phyloP scores from a whole-genome alignment of 495 filamentous ascomycete genomes.

The Penicillium coffeae region DNA sequence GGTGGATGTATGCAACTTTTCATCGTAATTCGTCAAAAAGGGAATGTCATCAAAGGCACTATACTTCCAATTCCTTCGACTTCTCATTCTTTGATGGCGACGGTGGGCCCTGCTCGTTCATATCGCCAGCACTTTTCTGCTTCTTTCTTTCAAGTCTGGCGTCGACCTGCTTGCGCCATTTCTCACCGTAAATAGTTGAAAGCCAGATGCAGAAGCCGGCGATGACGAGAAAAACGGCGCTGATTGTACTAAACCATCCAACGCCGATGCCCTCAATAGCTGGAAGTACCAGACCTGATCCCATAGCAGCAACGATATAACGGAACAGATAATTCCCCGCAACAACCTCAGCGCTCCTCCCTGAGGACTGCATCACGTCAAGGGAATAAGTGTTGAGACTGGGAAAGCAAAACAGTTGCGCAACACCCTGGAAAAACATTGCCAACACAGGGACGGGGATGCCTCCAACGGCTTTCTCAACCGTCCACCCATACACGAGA shows the following conservation, averaged over 20 bases:
- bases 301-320: constrained; percentile 64
- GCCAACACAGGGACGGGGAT: constrained; percentile 63
- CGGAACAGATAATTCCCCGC: constrained; percentile 70
- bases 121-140: background rate
- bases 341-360: constrained; percentile 61
- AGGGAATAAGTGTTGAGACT: constrained; percentile 71
- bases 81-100: constrained; percentile 6
- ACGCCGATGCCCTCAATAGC: constrained; percentile 64
- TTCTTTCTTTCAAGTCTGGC: constrained; percentile 24
- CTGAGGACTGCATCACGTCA: constrained; percentile 63
- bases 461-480: constrained; percentile 63
- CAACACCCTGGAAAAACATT: constrained; percentile 69
- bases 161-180: constrained; percentile 53
- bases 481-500: constrained; percentile 67
- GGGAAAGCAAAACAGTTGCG: constrained; percentile 70
- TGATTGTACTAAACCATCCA: constrained; percentile 60
- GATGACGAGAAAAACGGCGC: constrained; percentile 50
- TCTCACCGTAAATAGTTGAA: constrained; percentile 49
- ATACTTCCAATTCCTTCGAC: background rate
- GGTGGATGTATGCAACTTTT: too few relatives aligned
- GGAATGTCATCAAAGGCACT: background rate
- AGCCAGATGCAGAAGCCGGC: constrained; percentile 43
- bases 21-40: background rate
- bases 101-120: background rate
- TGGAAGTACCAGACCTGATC: constrained; percentile 62